phyloP scores from a whole-genome alignment of 1,284 basidiomycete genomes.

The Farysia itapuensis region DNA sequence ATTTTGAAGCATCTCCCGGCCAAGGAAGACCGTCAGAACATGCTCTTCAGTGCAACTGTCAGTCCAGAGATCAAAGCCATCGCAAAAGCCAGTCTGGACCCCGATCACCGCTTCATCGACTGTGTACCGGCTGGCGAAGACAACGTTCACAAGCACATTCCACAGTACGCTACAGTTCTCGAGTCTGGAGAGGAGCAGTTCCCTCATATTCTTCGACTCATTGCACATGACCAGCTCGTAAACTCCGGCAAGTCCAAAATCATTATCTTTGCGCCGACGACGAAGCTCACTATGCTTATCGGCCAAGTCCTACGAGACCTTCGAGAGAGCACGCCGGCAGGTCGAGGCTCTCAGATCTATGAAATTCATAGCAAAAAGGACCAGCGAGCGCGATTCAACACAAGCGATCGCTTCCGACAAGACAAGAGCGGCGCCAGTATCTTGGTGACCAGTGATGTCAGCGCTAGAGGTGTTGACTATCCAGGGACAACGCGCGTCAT shows the following conservation, averaged over 20 bases:
- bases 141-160: constrained; percentile 75
- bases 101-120: constrained; percentile 68
- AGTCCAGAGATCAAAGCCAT: constrained; percentile 63
- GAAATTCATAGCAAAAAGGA: constrained; percentile 84
- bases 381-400: constrained; percentile 69
- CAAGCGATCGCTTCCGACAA: constrained; percentile 71
- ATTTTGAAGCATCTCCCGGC: constrained; percentile 74
- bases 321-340: constrained; percentile 19
- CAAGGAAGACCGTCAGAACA: constrained; percentile 75
- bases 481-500: constrained; percentile 85
- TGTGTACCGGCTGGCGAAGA: constrained; percentile 66
- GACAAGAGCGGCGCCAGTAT: constrained; percentile 64
- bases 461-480: constrained; percentile 64
- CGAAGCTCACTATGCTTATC: constrained; percentile 78
- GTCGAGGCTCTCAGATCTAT: constrained; percentile 60
- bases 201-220: constrained; percentile 75
- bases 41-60: constrained; percentile 89
- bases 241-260: constrained; percentile 75
- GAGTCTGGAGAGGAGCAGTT: constrained; percentile 72
- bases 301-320: constrained; percentile 63
- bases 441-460: constrained; percentile 62
- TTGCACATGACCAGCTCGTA: constrained; percentile 84
- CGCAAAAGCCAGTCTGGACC: constrained; percentile 66
- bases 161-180: constrained; percentile 80
- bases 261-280: constrained; percentile 87